phyloP scores from a whole-genome alignment of 441 rosid species.

The Macaranga tanarius region DNA sequence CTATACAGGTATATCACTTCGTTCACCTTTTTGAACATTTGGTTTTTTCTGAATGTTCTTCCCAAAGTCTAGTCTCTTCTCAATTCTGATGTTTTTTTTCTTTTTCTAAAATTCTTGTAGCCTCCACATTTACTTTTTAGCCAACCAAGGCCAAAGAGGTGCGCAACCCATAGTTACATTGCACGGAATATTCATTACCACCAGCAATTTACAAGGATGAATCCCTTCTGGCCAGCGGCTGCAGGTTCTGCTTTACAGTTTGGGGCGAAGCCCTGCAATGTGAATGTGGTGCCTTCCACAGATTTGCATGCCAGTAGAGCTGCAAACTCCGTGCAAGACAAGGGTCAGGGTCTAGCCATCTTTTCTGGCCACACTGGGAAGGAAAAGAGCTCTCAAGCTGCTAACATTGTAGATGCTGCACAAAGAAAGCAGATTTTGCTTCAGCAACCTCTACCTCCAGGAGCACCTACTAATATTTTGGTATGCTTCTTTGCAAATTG shows the following conservation, averaged over 20 bases:
- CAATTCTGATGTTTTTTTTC: not conserved
- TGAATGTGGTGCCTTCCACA: constrained; percentile 64
- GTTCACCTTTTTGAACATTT: not conserved
- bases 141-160: constrained; percentile 85
- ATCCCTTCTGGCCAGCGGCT: constrained; percentile 89
- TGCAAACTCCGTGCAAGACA: constrained; percentile 49
- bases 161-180: constrained; percentile 93
- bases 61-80: not conserved
- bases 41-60: not conserved
- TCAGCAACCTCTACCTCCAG: constrained; percentile 85
- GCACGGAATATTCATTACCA: constrained; percentile 71
- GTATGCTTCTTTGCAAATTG: constrained; percentile 37
- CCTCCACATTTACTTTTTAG: constrained; percentile 69
- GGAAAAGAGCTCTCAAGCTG: constrained; percentile 55
- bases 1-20: constrained; percentile 58
- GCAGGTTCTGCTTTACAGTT: constrained; percentile 72
- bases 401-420: constrained; percentile 50
- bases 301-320: constrained; percentile 65
- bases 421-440: constrained; percentile 85
- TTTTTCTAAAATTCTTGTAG: constrained; percentile 33
- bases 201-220: constrained; percentile 79
- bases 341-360: constrained; percentile 48
- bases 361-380: constrained; percentile 49
- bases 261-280: constrained; percentile 80
- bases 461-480: constrained; percentile 72